Base-by-base conservation (phyloP, 2,329 filamentous ascomycete species). In the Camptophora hylomeconis region DNA sequence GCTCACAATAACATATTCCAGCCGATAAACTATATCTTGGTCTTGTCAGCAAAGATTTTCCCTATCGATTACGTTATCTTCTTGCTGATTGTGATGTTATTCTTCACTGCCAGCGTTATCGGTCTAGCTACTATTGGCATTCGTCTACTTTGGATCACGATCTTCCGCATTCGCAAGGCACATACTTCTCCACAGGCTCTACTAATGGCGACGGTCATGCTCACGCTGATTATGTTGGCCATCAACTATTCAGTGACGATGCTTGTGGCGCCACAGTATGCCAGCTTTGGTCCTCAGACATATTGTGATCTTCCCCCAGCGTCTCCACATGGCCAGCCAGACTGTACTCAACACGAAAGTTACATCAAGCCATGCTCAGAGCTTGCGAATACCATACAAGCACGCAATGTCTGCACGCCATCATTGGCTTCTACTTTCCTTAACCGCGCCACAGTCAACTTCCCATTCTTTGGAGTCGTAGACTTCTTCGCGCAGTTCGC, bases 401-500 rank as follows among this genome's bases (percentile, higher is more conserved):
- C 83, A 3, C 71, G 71, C 41, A 68, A 75, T 35, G 76, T 92
- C 13, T 98, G 89, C 64, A 95, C 86, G 1, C 84, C 89, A 0
- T 87, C 78, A 13, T 75, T 94, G 20, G 80, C 86, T 52, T 89
- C 81, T 35, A 93, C 82, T 0, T 92, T 98, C 56, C 65, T 98
- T 40, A 94, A 95, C 55, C 75, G 86, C 24, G 72, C 94, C 36
- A 86, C 81, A 13, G 70, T 93, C 48, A 93, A 92, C 50, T 98
- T 89, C 67, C 86, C 89, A 5, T 83, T 94, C 50, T 92, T 98
- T 48, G 89, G 89, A 7, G 74, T 78, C 7, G 61, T 95, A n/a
- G 71, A 82, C 42, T 98, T 95, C 54, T 98, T 86, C 84, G 81
- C 84, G 0, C 89, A 98, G 47, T 95, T 94, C 49, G 80, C 69